These are phyloP conservation scores for Pleurotus ostreatus DNA, from an alignment of 768 basidiomycete species.

Conservation along the genomic window DNA sequence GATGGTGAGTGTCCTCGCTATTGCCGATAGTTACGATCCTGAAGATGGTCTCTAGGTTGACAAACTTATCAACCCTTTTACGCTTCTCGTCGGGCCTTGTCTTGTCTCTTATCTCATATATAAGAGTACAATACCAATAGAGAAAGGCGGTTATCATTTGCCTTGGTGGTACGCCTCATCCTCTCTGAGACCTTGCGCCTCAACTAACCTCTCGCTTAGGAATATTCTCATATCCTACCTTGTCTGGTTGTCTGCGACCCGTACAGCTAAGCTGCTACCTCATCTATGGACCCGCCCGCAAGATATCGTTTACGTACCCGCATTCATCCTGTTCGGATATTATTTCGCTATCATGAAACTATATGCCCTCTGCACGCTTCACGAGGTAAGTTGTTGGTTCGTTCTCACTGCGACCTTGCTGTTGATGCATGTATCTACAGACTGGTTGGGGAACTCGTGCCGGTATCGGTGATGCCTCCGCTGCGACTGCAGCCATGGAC, in stretches of 20 bases:
- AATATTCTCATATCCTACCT: conserved; percentile 65
- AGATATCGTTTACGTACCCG: conserved; percentile 80
- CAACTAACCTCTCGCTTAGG: conserved; percentile 32
- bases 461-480: conserved; percentile 81
- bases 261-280: conserved; percentile 78
- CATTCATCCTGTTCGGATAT: conserved; percentile 85
- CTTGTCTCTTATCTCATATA: conserved; percentile 75
- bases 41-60: conserved; percentile 51
- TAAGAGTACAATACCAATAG: conserved; percentile 68
- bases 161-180: conserved; percentile 67
- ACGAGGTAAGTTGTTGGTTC: conserved; percentile 51
- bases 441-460: conserved; percentile 96
- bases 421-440: conserved; percentile 27
- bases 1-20: conserved; percentile 60
- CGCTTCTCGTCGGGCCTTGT: conserved; percentile 78
- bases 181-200: conserved; percentile 2
- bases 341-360: conserved; percentile 95
- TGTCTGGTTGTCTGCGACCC: conserved; percentile 68
- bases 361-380: conserved; percentile 85
- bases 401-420: neutral
- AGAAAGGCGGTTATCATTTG: conserved; percentile 72
- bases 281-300: conserved; percentile 76
- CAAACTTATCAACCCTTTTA: conserved; percentile 84
- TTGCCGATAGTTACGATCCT: conserved; percentile 33
- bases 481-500: conserved; percentile 69